Base-by-base conservation (phyloP, 768 basidiomycete species). In the Amanita phalloides region DNA sequence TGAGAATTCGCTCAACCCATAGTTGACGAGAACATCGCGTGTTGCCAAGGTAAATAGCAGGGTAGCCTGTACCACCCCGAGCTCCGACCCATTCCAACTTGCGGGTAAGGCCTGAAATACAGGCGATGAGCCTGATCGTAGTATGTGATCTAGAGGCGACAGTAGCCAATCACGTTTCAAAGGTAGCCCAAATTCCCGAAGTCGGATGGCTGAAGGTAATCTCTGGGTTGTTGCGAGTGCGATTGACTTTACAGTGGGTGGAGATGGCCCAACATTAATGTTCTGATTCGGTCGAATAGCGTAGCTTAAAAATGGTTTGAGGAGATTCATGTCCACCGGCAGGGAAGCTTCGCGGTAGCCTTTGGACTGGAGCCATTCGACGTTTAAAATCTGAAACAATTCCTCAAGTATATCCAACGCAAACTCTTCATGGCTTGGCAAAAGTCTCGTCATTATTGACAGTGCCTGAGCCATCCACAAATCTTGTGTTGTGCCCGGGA, bases 71-170 rank as follows among this genome's bases (percentile, higher is more conserved):
- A 83, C 79, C 6, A 95, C 67, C 36, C 94, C 87, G 10, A 79
- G 70, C 63, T 97, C 93, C 3, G 81, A 83, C 0, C 82, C 80
- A 59, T 84, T 75, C 92, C 92, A 95, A 2, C 74, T 71, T 0
- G 67, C 54, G 0, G 91, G 88, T 1, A 88, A 73, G 20, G 72
- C 58, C 33, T 76, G 73, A 68, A 95, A 86, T 0, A 90, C 84
- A 0, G 75, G 77, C 0, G 83, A 79, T 21, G 67, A 70, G 0
- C 81, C 83, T 0, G 92, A 94, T 8, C 82, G 81, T 7, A 97
- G 70, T 6, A 97, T 77, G 57, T 92, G 84, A 57, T 90, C 77
- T 4, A 96, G 62, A 0, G 91, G 80, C 0, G 71, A 64, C 39
- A 86, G 71, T 4, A 77, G 62, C 87, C 91, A 95, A 61, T 89